Base-by-base conservation (phyloP, 371 early-diverging fungal species). In the Choanephora cucurbitarum region DNA sequence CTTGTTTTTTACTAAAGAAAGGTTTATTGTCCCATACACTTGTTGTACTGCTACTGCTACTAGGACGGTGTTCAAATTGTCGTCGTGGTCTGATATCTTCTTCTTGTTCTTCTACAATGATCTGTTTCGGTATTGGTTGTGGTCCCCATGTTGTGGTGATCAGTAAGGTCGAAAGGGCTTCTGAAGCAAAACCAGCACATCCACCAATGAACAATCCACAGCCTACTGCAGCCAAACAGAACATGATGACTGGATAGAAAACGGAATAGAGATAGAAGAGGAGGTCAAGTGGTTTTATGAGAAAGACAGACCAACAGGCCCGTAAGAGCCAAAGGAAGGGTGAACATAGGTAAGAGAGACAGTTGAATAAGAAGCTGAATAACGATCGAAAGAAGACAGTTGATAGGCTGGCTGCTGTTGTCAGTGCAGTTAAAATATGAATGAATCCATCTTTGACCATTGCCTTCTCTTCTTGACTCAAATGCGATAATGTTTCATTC, bases 121-220 rank as follows among this genome's bases (percentile, higher is more conserved):
- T 21, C 5, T 24, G 18, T 13, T 49, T 28, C 7, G 28, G 7
- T 28, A 28, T 34, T 9, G 33, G n/a, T 13, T 59, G 55, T 15
- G 61, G 54, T 17, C 77, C 77, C 73, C 77, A 77, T 5, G 74
- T 72, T 3, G 65, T 61, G 18, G 69, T 56, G n/a, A 75, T 55
- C 5, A 75, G 34, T 13, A 73, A 23, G 1, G 75, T 58, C 5
- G 73, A 66, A 21, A 67, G 52, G 0, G 70, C 73, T 56, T 78
- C 79, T 2, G 69, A 64, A 21, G 69, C 70, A 52, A 78, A 75
- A n/a, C 79, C 79, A n/a, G 73, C 75, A 53, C 67, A 78, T 2
- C 71, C 73, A 28, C 79, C 79, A 40, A 78, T 75, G 23, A 75
- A 33, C 1, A 71, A 15, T 17, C 79, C 79, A 50, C 73, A 78